Evolutionary conservation across 2,329 filamentous ascomycete genomes (phyloP).

Genomic region (Penicillium janthinellum): DNA sequence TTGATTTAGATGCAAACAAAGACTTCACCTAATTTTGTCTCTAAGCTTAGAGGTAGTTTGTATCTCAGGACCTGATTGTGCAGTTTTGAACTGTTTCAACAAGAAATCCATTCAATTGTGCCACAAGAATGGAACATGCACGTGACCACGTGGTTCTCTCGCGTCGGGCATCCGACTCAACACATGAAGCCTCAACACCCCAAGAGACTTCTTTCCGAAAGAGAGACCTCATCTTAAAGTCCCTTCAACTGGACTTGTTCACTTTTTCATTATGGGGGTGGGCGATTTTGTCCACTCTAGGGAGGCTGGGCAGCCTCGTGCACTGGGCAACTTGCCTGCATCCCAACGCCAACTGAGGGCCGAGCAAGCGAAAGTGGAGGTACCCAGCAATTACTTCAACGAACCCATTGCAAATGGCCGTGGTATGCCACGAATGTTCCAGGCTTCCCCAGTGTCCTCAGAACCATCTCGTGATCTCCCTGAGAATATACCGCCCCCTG

Average conservation of each 20-base stretch:
- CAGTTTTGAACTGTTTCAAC: background rate
- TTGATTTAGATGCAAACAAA: no score
- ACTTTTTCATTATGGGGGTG: conserved; percentile 39
- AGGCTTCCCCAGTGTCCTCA: conserved; percentile 21
- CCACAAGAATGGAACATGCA: conserved; percentile 15
- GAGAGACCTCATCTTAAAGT: conserved; percentile 1
- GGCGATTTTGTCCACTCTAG: conserved; percentile 47
- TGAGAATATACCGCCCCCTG: conserved; percentile 12
- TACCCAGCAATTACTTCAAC: conserved; percentile 33
- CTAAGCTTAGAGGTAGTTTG: no score
- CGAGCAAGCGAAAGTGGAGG: conserved; percentile 38
- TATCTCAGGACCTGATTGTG: no score
- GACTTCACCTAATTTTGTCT: no score
- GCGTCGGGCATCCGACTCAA: conserved; percentile 21
- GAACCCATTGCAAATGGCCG: conserved; percentile 24
- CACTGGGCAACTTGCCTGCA: conserved; percentile 24
- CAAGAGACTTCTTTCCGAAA: conserved; percentile 10
- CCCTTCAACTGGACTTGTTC: background rate
- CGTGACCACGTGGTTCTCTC: conserved; percentile 36
- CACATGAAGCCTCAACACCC: conserved; percentile 4
- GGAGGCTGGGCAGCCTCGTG: conserved; percentile 35
- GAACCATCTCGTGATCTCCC: conserved; percentile 15
- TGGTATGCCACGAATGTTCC: conserved; percentile 15
- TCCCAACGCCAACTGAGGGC: conserved; percentile 37
- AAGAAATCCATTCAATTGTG: background rate